A percentile compares a stretch with the other conserved stretches of the same genome.
Evolutionary conservation across 139 green algal genomes (phyloP).

Genomic region (Spirogloea muscicola): DNA sequence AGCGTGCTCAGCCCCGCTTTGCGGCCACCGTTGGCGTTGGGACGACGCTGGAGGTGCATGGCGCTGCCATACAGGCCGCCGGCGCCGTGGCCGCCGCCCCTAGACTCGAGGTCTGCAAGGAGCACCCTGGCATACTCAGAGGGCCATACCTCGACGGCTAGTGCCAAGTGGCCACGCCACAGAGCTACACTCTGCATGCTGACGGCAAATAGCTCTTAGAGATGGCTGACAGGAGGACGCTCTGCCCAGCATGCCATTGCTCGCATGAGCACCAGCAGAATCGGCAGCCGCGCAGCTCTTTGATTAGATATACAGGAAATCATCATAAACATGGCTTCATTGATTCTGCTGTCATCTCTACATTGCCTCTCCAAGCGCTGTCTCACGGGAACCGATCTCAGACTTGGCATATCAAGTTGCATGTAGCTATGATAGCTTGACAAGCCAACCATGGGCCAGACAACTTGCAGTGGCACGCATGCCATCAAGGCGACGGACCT

Average conservation of each 20-base stretch:
- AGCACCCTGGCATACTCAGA: constrained; percentile 9
- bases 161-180: background rate
- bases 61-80: constrained; percentile 9
- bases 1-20: background rate
- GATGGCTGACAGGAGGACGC: constrained; percentile 1
- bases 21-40: constrained; percentile 20
- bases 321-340: too few species aligned
- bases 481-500: constrained; percentile 29
- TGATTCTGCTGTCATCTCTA: background rate
- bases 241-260: too few species aligned
- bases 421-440: constrained; percentile 14
- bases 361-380: too few species aligned
- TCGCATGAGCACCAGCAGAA: too few species aligned
- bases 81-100: background rate
- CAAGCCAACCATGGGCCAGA: background rate
- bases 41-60: constrained; percentile 23
- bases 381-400: too few species aligned
- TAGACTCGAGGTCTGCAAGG: constrained; percentile 31
- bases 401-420: background rate
- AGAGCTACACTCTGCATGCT: too few species aligned
- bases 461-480: too few species aligned
- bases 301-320: background rate
- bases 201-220: too few species aligned
- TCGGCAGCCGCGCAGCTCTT: too few species aligned
- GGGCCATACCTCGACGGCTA: too few species aligned